phyloP scores from a whole-genome alignment of 331 rosid species.

The Ulmus americana region DNA sequence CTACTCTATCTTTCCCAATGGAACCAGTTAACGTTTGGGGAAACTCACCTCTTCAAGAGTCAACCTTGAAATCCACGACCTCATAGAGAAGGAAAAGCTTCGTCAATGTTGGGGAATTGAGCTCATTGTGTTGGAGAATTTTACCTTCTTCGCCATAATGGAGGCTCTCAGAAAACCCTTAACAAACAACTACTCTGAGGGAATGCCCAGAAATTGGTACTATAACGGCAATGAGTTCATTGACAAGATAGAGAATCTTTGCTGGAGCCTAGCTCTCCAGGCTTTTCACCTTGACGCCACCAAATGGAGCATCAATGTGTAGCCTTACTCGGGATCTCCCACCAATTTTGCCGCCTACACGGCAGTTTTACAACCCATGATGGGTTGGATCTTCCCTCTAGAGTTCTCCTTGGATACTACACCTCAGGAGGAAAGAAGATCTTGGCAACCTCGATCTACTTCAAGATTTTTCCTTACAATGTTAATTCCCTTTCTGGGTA shows the following conservation, averaged over 20 bases:
- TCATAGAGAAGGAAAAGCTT: constrained; percentile 89
- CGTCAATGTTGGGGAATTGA: constrained; percentile 98
- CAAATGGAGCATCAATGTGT: constrained; percentile 87
- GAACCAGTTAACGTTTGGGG: constrained; percentile 77
- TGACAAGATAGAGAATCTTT: constrained; percentile 82
- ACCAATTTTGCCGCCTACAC: constrained; percentile 98
- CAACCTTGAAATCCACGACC: constrained; percentile 86
- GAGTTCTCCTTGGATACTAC: constrained; percentile 84
- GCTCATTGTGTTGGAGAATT: constrained; percentile 89
- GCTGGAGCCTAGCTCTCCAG: constrained; percentile 76
- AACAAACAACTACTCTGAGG: constrained; percentile 95
- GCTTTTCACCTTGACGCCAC: constrained; percentile 61
- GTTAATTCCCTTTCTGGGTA: constrained; percentile 53
- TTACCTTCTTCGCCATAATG: constrained; percentile 95
- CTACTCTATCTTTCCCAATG: constrained; percentile 29
- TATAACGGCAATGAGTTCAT: constrained; percentile 98
- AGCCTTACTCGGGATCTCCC: constrained; percentile 91
- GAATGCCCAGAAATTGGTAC: constrained; percentile 89
- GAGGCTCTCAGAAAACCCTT: constrained; percentile 84
- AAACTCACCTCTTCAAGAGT: constrained; percentile 53
- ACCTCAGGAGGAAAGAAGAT: constrained; percentile 97
- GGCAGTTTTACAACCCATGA: constrained; percentile 82
- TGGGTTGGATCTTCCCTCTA: constrained; percentile 91
- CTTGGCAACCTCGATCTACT: constrained; percentile 94
- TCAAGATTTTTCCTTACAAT: constrained; percentile 91